Conservation (phyloP, 768 basidiomycete species). For the Candolleomyces eurysporus region DNA sequence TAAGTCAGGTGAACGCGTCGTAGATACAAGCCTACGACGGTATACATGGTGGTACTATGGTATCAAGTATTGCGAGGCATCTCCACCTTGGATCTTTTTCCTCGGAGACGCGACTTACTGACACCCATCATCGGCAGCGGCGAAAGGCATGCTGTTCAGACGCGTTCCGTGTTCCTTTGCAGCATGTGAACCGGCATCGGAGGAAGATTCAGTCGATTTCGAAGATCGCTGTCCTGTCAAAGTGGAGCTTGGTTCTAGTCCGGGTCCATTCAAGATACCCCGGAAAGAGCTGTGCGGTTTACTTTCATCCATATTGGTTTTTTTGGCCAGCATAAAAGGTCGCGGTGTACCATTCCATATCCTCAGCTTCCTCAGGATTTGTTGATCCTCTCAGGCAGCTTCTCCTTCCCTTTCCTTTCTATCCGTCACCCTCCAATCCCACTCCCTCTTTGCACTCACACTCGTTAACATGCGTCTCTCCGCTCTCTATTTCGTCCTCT, state of each 20-base stretch:
- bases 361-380: background rate
- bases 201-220: background rate
- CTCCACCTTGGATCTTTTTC: too few relatives aligned
- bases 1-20: too few relatives aligned
- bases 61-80: too few relatives aligned
- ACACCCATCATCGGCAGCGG: too few relatives aligned
- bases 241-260: background rate
- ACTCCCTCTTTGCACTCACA: background rate
- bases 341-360: background rate
- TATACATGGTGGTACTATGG: too few relatives aligned
- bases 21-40: too few relatives aligned
- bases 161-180: background rate
- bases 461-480: slow-evolving; percentile 5
- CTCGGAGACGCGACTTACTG: too few relatives aligned
- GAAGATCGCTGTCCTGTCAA: background rate
- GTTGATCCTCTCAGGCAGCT: too few relatives aligned
- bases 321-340: background rate
- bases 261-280: background rate
- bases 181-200: background rate
- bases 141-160: background rate
- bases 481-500: slow-evolving; percentile 1
- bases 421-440: background rate
- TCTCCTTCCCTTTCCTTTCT: background rate
- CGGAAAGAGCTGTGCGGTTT: background rate
- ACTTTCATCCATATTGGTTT: background rate